Conservation (phyloP, 768 basidiomycete species). For the Lactifluus subvellereus region DNA sequence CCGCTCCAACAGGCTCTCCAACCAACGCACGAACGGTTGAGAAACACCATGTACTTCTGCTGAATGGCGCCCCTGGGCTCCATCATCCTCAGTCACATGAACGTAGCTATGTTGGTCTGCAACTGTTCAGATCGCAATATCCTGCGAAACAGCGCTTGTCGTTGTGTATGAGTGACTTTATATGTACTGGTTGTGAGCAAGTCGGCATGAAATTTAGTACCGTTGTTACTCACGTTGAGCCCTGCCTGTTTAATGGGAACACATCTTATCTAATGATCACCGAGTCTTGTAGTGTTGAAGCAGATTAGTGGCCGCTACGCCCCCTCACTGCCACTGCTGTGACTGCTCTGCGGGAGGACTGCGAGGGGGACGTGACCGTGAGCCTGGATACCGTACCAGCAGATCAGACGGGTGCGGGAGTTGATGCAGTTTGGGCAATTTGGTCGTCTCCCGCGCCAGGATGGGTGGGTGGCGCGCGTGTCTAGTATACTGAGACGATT, state of each 20-base stretch:
- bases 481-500: too few relatives aligned
- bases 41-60: slow-evolving; percentile 35
- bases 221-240: not conserved
- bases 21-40: slow-evolving; percentile 48
- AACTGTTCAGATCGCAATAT: not conserved
- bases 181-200: not conserved
- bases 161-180: not conserved
- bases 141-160: not conserved
- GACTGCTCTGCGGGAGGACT: too few relatives aligned
- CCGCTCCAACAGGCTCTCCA: slow-evolving; percentile 53
- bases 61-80: slow-evolving; percentile 18
- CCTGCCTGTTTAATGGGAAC: not conserved
- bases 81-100: not conserved
- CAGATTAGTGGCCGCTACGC: too few relatives aligned
- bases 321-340: too few relatives aligned
- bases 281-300: not conserved
- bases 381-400: too few relatives aligned
- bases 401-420: too few relatives aligned
- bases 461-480: too few relatives aligned
- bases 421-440: too few relatives aligned
- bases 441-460: too few relatives aligned
- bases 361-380: too few relatives aligned
- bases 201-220: too few relatives aligned
- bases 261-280: not conserved
- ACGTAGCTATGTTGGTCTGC: not conserved